Evolutionary conservation across 441 rosid species (phyloP), one percentile per base, ranked within the genome.

Genomic region (Raphanus hybrid): DNA sequence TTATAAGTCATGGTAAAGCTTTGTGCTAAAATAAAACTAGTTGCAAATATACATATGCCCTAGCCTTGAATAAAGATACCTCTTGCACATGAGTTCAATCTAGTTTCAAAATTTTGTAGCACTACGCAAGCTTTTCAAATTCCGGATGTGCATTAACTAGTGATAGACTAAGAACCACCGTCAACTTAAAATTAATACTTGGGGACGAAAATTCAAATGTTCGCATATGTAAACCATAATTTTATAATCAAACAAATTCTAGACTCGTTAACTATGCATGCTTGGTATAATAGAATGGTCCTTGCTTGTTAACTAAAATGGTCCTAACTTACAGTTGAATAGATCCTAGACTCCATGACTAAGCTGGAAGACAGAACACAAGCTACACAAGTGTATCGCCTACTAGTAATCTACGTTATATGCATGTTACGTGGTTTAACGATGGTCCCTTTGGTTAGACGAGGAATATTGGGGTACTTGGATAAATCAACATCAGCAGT

Each of bases 381-480:
- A 64, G 50, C 48, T 16, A 67, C 61, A 67, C 77, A 78, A 68
- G 63, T 73, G 78, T 68, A 73, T 73, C 18, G 57, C 71, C 82
- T 68, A 68, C 54, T 54, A 73, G 18, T 73, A 67, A 62, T 54
- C 59, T 78, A 73, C 77, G 27, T 20, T 45, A 23, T 14, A 78
- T 67, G 81, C 70, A 62, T 61, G 73, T 52, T 78, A 60, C 69
- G 50, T 67, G 68, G 59, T 73, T 57, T 60, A 61, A 37, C 8
- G 34, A 78, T 78, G 78, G 75, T 54, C 81, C 81, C 70, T 78
- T 73, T 54, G 20, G 78, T 68, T 78, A 50, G 64, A 72, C 77
- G 81, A 78, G 81, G 81, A 78, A 72, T 72, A 78, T 78, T 72
- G 73, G 20, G 73, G 77, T 10, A 15, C 70, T 78, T 67, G 69